Evolutionary conservation across 2,329 filamentous ascomycete species (phyloP).

Genomic region (Pseudogymnoascus sp.): DNA sequence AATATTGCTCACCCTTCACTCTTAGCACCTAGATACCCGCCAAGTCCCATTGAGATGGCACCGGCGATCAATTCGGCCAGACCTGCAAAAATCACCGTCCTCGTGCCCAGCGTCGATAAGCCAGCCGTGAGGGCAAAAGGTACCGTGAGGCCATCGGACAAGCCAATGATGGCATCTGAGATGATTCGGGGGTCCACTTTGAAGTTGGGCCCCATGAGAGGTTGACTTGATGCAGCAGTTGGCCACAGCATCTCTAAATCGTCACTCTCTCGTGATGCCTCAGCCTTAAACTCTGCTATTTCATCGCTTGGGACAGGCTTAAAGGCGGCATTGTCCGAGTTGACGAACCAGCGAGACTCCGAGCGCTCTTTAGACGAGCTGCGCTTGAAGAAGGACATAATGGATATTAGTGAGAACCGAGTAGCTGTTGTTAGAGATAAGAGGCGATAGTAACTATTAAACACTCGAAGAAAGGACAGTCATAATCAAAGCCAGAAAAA

Average conservation of each 20-base stretch:
- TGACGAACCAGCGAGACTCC: neutral
- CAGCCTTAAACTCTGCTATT: neutral
- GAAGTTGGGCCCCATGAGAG: neutral
- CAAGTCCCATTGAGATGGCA: conserved; percentile 54
- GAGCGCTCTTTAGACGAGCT: neutral
- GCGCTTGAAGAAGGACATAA: conserved; percentile 1
- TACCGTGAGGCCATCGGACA: conserved; percentile 54
- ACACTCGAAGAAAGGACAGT: neutral
- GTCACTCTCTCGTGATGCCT: neutral
- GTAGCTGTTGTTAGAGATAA: neutral
- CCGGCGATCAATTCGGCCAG: conserved; percentile 53
- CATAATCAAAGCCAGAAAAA: neutral
- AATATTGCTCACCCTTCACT: conserved; percentile 31
- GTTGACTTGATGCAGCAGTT: neutral
- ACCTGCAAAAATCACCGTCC: conserved; percentile 48
- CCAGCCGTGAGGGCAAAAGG: conserved; percentile 56
- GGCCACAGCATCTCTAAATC: conserved; percentile 6
- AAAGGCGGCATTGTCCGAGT: neutral
- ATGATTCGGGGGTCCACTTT: conserved; percentile 29
- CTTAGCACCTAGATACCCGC: conserved; percentile 48
- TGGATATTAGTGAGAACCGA: neutral
- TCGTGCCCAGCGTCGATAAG: conserved; percentile 39
- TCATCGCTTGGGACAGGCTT: neutral
- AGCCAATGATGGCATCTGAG: conserved; percentile 50
- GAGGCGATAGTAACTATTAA: neutral